Conservation (phyloP, 495 filamentous ascomycete genomes). For the Trichoderma erinaceum region DNA sequence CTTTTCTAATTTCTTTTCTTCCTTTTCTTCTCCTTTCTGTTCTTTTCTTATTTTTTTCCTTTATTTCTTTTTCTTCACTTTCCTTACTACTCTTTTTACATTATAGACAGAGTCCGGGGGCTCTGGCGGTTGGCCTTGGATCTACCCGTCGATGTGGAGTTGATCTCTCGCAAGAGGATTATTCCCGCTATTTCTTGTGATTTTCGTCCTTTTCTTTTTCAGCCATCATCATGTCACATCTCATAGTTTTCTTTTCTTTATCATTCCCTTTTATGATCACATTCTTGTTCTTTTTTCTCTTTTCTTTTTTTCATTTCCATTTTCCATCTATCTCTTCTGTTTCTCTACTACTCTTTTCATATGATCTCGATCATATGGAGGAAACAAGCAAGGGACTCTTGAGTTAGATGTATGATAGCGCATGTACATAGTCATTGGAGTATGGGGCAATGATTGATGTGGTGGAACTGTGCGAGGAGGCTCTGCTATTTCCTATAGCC, state of each 20-base stretch:
- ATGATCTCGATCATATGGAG: neutral
- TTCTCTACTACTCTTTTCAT: neutral
- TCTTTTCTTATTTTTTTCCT: neutral
- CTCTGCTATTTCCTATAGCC: neutral
- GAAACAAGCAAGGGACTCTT: neutral
- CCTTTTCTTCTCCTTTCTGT: neutral
- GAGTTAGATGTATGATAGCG: neutral
- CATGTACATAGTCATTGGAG: neutral
- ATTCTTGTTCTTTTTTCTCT: neutral
- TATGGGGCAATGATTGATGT: neutral
- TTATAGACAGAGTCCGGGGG: neutral
- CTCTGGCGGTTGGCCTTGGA: neutral
- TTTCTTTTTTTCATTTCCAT: neutral
- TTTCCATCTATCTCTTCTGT: neutral
- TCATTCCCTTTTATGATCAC: neutral
- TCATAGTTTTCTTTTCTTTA: neutral
- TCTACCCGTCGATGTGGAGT: neutral
- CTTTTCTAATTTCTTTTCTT: slow-evolving; percentile 4
- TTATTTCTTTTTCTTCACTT: neutral
- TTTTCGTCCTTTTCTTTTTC: neutral
- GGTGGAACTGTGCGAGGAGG: neutral
- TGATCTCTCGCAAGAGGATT: neutral
- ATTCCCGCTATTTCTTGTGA: neutral
- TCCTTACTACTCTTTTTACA: neutral
- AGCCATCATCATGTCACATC: neutral